A percentile compares a stretch with the other conserved stretches of the same genome.
Evolutionary conservation across 352 stramenopile genomes (phyloP).

Genomic region (Phytophthora pseudosyringae): DNA sequence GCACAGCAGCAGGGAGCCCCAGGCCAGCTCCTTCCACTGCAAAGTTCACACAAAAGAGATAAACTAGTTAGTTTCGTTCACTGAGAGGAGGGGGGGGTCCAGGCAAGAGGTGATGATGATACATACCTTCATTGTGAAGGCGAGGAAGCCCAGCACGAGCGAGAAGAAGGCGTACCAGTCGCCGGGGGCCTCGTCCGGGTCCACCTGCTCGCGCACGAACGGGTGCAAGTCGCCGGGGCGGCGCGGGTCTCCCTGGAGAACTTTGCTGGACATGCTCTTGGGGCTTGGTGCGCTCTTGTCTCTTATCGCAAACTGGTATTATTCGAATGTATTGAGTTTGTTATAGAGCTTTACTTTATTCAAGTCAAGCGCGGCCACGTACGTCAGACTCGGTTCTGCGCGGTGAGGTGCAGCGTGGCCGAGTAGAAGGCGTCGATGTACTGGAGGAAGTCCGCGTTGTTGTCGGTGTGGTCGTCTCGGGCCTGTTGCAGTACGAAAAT

Average conservation of each 20-base stretch:
- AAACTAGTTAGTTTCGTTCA: not conserved
- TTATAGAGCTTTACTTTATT: conserved; percentile 6
- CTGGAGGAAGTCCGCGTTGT: conserved; percentile 58
- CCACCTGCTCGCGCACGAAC: conserved; percentile 66
- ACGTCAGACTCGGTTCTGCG: conserved; percentile 32
- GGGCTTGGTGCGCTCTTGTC: not conserved
- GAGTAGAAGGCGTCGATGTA: conserved; percentile 79
- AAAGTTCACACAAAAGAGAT: not conserved
- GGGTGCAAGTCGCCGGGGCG: conserved; percentile 71
- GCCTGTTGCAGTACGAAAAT: conserved; percentile 9
- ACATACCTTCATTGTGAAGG: conserved; percentile 72
- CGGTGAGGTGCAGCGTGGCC: conserved; percentile 48
- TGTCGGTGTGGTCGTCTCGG: conserved; percentile 18
- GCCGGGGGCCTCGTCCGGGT: conserved; percentile 40
- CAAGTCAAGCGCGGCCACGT: conserved; percentile 6
- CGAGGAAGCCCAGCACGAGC: conserved; percentile 58
- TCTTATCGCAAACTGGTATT: conserved; percentile 15
- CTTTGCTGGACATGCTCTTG: conserved; percentile 32
- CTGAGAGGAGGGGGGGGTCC: not conserved
- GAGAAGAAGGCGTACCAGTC: conserved; percentile 79
- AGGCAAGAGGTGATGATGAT: not conserved
- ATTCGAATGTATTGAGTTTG: conserved; percentile 5
- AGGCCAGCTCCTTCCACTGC: conserved; percentile 74
- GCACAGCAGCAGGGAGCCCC: conserved; percentile 71
- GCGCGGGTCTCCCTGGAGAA: conserved; percentile 58